phyloP scores from a whole-genome alignment of 2,329 filamentous ascomycete genomes.

The Aureobasidium sp. region DNA sequence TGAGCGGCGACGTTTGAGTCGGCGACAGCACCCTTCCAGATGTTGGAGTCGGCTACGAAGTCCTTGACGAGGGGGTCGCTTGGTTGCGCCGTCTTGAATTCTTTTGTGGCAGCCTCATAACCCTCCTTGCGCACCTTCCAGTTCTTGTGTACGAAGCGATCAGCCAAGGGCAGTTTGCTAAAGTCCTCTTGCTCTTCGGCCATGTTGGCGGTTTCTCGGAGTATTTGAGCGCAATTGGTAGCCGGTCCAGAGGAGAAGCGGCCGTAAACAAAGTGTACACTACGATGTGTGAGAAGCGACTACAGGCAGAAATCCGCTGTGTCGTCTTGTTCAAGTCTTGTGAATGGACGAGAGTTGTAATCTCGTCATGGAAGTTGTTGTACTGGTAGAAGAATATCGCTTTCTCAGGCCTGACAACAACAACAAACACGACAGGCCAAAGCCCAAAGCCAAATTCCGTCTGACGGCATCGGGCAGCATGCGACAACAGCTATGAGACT shows the following conservation, averaged over 20 bases:
- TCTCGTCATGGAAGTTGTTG: neutral
- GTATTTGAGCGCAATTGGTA: neutral
- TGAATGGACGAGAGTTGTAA: neutral
- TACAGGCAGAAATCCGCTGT: neutral
- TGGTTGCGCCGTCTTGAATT: slow-evolving; percentile 79
- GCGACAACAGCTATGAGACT: neutral
- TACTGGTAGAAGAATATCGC: neutral
- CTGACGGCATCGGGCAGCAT: slow-evolving; percentile 11
- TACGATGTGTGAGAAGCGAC: neutral
- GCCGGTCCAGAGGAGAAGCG: neutral
- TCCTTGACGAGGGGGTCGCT: slow-evolving; percentile 77
- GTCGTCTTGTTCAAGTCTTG: neutral
- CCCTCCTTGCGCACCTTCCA: slow-evolving; percentile 97
- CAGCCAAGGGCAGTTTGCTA: slow-evolving; percentile 66
- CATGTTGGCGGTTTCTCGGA: slow-evolving; percentile 46
- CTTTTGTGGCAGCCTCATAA: slow-evolving; percentile 86
- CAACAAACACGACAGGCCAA: neutral
- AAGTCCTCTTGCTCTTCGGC: slow-evolving; percentile 79
- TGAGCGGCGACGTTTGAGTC: slow-evolving; percentile 97
- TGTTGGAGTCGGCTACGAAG: slow-evolving; percentile 72
- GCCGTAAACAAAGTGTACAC: neutral
- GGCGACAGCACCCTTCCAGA: slow-evolving; percentile 89
- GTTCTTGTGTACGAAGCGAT: slow-evolving; percentile 82
- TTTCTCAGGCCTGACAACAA: slow-evolving; percentile 3
- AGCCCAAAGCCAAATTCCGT: slow-evolving; percentile 9